phyloP scores from a whole-genome alignment of 805 yeast species.

The Candida tallmaniae region DNA sequence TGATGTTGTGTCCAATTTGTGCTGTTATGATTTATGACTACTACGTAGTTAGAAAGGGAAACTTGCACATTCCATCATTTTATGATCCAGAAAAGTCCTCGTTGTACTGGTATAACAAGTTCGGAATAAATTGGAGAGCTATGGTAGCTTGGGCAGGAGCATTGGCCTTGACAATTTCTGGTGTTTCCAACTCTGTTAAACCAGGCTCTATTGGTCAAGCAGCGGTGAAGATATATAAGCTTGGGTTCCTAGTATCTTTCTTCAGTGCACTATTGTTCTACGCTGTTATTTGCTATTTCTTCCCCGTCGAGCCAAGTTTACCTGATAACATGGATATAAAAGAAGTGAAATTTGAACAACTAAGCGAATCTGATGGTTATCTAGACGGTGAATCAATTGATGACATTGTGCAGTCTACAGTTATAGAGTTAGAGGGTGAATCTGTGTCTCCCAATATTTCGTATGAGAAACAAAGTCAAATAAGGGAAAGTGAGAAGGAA shows the following conservation, averaged over 20 bases:
- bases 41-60: slow-evolving; percentile 7
- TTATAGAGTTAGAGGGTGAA: neutral
- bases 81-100: slow-evolving; percentile 2
- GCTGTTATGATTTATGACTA: slow-evolving; percentile 11
- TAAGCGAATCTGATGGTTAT: slow-evolving; percentile 3
- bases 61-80: slow-evolving; percentile 6
- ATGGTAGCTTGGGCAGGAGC: slow-evolving; percentile 15
- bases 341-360: slow-evolving; percentile 3
- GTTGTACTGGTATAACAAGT: slow-evolving; percentile 11
- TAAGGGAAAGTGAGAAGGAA: too few relatives aligned
- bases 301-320: slow-evolving; percentile 2
- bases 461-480: too few relatives aligned
- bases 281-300: slow-evolving; percentile 1
- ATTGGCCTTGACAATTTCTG: slow-evolving; percentile 5
- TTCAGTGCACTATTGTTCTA: slow-evolving; percentile 5
- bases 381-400: slow-evolving; percentile 5
- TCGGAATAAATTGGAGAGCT: slow-evolving; percentile 21
- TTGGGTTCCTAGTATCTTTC: slow-evolving; percentile 9
- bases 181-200: slow-evolving; percentile 6
- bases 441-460: too few relatives aligned
- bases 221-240: slow-evolving; percentile 5
- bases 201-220: slow-evolving; percentile 8
- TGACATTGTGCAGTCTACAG: neutral
- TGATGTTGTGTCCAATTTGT: slow-evolving; percentile 9
- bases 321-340: slow-evolving; percentile 3